Evolutionary conservation across 208 protist genomes (phyloP), one percentile per base, ranked within the genome.

Genomic region (Trypanosoma cruzi): DNA sequence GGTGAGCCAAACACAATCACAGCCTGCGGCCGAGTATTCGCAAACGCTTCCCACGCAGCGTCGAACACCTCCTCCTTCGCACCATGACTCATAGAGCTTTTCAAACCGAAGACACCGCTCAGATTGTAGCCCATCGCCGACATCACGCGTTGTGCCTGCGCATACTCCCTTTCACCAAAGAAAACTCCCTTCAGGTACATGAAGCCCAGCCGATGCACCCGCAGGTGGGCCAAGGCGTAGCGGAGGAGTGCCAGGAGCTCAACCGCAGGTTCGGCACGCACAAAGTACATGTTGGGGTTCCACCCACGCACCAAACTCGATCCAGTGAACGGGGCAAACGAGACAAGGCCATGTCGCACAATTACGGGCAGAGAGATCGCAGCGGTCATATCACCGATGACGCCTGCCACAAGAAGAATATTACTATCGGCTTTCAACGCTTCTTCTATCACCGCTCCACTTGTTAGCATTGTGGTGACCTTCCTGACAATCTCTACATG

Each of bases 131-230:
- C 70, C 60, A 72, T 73, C 13, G 29, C 34, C 20, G 52, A 68
- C 54, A 81, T 48, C 8, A 66, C 31, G 1, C 63, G 42, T 52
- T 55, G 18, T 24, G 65, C 56, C 29, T 55, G 49, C n/a, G 55
- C 65, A 56, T 76, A 79, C 62, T 80, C 77, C 22, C 8, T 26
- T 2, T 84, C 75, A 37, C 80, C 79, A 56, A 81, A 79, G 11
- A 56, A 53, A 0, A 78, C 50, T n/a, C 56, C 66, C 10, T 58
- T 60, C 56, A 88, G 68, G 72, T 84, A 83, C 82, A 88, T 90
- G 56, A 86, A 88, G 10, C 66, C 66, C 10, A 71, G 66, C 37
- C 66, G 36, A 11, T 24, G 54, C 37, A 66, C 55, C 34, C 48
- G 56, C 26, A 72, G 57, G 28, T 58, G 32, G 36, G 16, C 29